Evolutionary conservation across 208 protist genomes (phyloP), one percentile per base, ranked within the genome.

Genomic region (Trypanosoma conorhini): DNA sequence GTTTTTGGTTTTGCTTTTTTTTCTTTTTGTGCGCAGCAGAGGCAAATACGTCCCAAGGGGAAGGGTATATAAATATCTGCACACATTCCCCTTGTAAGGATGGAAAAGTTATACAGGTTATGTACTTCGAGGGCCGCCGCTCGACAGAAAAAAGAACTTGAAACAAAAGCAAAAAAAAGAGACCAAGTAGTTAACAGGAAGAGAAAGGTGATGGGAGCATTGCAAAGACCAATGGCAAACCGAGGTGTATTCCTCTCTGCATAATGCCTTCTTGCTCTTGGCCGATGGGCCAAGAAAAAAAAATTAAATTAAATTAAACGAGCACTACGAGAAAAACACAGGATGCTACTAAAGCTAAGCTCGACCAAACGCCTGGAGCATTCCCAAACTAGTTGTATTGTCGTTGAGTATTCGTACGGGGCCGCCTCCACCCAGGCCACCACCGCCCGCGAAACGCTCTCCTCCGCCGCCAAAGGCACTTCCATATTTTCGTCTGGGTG

Each of bases 371-470:
- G 88, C 86, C 62, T 96, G 91, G 28, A 93, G 74, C 85, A 94
- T 94, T 42, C 88, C 91, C 12, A 93, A n/a, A 62, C 91, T 96
- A 4, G 87, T 88, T 26, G 82, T 87, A 71, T 96, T 96, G 61
- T 89, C 83, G 59, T 94, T 96, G 17, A 87, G 42, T 61, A 96
- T 87, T 64, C 62, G 72, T 22, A 75, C 79, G 60, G 73, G 80
- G 52, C 74, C 75, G 28, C 63, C 66, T 38, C 40, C 35, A 19
- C 67, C 54, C n/a, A 65, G 13, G 19, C 54, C 58, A 7, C 68
- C 44, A 40, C 21, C 46, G 51, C 68, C 75, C 33, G 67, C 65
- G 33, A 76, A 79, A 57, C 80, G 61, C 12, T 69, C 69, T 17
- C 76, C 63, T 17, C 71, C 57, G 19, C 60, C 72, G 46, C 68